Base-by-base conservation (phyloP, 2,329 filamentous ascomycete genomes). In the Chaetomiaceae sp. region DNA sequence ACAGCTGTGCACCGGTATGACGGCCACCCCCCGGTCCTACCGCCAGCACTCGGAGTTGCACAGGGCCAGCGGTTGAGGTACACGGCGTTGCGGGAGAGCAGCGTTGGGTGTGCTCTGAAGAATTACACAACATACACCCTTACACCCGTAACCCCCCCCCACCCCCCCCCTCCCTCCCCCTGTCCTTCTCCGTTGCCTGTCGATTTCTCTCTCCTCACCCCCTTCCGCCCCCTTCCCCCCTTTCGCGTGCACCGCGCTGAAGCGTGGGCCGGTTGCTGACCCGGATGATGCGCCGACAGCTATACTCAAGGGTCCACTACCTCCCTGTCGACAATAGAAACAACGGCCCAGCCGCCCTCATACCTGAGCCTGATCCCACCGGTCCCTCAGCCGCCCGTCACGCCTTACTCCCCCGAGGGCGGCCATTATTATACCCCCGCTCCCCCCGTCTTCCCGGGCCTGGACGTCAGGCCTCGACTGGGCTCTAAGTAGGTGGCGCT, bases 401-500 rank as follows among this genome's bases (percentile, higher is more conserved):
- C 71, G 39, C 67, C 69, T 48, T 79, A 78, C 62, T 63, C 71
- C 50, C 64, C 73, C 52, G 75, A 79, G 57, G 66, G 62, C 56
- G 62, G 64, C 55, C 63, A 68, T 48, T 78, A 75, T 61, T 78
- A 76, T 60, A 66, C 69, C 45, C 60, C 65, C 50, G 60, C 66
- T 47, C 62, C 70, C 43, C 59, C 58, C 54, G 59, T 74, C 55
- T 75, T 73, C 56, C 61, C 73, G 38, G 65, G 64, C 56, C 65
- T 78, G 51, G 75, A 78, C 65, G 66, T 73, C 58, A 73, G 76
- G 62, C 66, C 74, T 58, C 73, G 75, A 59, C 65, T 79, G 59
- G 70, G 68, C 59, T 73, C 74, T 57, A 76, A 68, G 76, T 80
- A 74, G 56, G 75, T 75, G 47, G 49, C 54, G 58, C 58, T 27